Conservation (phyloP, 345 rosid species). For the Aegle marmelos region DNA sequence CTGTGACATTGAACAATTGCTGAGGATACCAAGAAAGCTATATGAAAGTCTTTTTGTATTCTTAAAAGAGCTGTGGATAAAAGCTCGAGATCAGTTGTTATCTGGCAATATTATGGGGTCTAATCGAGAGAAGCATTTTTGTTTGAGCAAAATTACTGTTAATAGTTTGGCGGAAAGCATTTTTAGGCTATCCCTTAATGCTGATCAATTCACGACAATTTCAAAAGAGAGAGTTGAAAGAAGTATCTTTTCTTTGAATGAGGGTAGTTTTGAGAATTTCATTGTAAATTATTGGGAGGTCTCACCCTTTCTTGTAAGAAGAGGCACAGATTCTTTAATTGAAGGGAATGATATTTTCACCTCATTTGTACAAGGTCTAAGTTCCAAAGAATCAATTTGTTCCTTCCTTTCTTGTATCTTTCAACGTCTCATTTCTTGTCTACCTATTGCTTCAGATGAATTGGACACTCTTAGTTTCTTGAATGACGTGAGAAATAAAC, state of each 20-base stretch:
- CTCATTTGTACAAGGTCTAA: slow-evolving; percentile 24
- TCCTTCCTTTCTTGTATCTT: slow-evolving; percentile 35
- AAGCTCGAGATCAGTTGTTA: slow-evolving; percentile 34
- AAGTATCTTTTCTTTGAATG: slow-evolving; percentile 34
- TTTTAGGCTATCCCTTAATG: slow-evolving; percentile 44
- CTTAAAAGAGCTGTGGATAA: slow-evolving; percentile 36
- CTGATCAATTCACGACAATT: slow-evolving; percentile 5
- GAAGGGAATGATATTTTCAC: slow-evolving; percentile 31
- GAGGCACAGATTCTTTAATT: slow-evolving; percentile 14
- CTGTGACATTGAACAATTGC: slow-evolving; percentile 35
- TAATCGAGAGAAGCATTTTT: slow-evolving; percentile 9
- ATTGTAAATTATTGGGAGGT: slow-evolving; percentile 43
- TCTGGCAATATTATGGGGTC: slow-evolving; percentile 15
- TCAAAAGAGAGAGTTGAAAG: slow-evolving; percentile 25
- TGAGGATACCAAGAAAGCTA: slow-evolving; percentile 32
- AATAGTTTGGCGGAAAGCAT: slow-evolving; percentile 48
- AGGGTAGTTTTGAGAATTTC: slow-evolving; percentile 36
- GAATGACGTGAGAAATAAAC: slow-evolving; percentile 37
- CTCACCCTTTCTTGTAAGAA: slow-evolving; percentile 36
- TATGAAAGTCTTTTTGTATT: slow-evolving; percentile 25
- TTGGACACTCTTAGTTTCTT: slow-evolving; percentile 44
- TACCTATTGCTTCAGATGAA: slow-evolving; percentile 56
- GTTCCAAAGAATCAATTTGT: slow-evolving; percentile 22
- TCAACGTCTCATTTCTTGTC: slow-evolving; percentile 39
- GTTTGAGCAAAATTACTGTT: slow-evolving; percentile 26